Base-by-base conservation (phyloP, 257 asterid genomes). In the Linderniella brevidens region DNA sequence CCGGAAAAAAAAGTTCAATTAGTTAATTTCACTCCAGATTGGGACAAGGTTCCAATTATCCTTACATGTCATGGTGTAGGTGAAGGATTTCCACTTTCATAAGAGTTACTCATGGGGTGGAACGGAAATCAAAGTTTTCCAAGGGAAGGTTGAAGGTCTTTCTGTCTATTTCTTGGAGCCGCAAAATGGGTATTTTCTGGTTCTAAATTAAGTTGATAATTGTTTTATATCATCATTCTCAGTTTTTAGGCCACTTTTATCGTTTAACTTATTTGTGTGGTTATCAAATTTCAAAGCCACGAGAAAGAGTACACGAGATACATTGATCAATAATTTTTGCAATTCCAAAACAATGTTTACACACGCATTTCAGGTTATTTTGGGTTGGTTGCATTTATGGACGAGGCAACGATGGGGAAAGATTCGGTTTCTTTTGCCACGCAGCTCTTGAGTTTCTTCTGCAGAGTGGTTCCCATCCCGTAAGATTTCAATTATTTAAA, bases 371-470 rank as follows among this genome's bases (percentile, higher is more conserved):
- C 82, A 90, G 99, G 57, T 77, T 76, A 51, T 85, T 90, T 65
- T 69, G 68, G 86, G 78, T 61, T 51, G 99, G 96, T 37, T 71
- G 94, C 66, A 49, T 90, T 52, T 90, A 90, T 58, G 96, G 96
- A 41, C 72, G 93, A 54, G 59, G 35, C 38, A 81, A 90, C 58
- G 99, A 90, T 50, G 92, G 75, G 37, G 93, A 85, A 63, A 70
- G 99, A 66, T 90, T 90, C 68, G 85, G 82, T 63, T 90, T 90
- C 83, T 90, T 90, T 69, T 81, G 96, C 67, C 77, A 85, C 41
- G 96, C 94, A 35, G 94, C 96, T 61, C 82, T 90, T 5, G 99
- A 90, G 73, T 90, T 90, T 67, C 99, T 90, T 71, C 77, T 72
- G 66, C 99, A 85, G 71, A 68, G 81, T 65, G 94, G 96, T 64